Conservation (phyloP, 345 rosid genomes). For the Reutealis trisperma region DNA sequence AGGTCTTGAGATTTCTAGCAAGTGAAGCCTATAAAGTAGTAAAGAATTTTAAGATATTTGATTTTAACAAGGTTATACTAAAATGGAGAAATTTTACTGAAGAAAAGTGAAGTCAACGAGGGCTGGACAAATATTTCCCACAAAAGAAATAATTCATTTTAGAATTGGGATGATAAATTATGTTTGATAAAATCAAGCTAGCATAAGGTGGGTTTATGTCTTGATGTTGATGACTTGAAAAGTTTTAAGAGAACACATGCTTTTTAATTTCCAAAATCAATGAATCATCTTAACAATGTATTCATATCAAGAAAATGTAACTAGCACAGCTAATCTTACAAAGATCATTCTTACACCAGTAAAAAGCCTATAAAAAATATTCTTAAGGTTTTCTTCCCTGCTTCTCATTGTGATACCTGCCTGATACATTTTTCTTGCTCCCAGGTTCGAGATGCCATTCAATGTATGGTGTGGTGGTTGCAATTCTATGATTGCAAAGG, state of each 20-base stretch:
- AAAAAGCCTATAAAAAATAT: neutral
- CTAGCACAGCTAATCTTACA: neutral
- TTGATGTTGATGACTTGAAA: too few relatives aligned
- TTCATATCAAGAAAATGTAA: neutral
- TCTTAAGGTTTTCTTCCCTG: neutral
- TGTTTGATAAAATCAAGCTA: neutral
- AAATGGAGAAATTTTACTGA: neutral
- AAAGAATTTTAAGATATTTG: too few relatives aligned
- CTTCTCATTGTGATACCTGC: neutral
- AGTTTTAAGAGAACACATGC: neutral
- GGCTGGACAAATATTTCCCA: neutral
- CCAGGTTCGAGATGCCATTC: conserved; percentile 97
- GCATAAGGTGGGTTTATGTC: neutral
- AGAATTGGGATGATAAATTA: neutral
- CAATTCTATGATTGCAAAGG: conserved; percentile 94
- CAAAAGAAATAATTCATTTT: neutral
- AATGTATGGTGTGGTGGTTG: conserved; percentile 98
- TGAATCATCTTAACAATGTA: neutral
- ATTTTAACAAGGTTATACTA: neutral
- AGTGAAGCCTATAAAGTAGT: too few relatives aligned
- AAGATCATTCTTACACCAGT: neutral
- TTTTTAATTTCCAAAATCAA: neutral
- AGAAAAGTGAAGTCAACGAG: neutral
- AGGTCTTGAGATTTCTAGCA: too few relatives aligned
- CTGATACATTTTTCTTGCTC: conserved; percentile 14